A percentile compares a stretch with the other conserved stretches of the same genome.
Conservation (phyloP, 192 early-diverging fungal species). For the Umbelopsis vinacea region DNA sequence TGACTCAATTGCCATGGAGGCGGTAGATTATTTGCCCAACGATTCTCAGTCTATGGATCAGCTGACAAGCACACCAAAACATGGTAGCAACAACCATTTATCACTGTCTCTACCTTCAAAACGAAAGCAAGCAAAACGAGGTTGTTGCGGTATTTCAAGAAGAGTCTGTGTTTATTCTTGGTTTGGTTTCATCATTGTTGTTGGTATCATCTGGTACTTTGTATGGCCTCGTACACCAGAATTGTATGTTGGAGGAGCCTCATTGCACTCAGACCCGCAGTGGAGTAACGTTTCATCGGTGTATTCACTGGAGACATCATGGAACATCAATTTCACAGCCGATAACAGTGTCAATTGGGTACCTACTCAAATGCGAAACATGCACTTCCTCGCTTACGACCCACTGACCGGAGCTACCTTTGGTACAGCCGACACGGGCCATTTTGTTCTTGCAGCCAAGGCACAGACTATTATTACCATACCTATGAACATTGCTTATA, state of each 20-base stretch:
- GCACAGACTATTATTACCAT: conserved; percentile 22
- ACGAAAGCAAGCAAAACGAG: conserved; percentile 2
- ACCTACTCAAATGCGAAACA: conserved; percentile 24
- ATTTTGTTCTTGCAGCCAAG: conserved; percentile 17
- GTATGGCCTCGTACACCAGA: conserved; percentile 35
- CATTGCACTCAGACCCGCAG: conserved; percentile 4
- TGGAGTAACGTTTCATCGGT: conserved; percentile 16
- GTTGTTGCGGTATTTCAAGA: conserved; percentile 8
- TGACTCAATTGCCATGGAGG: conserved; percentile 16
- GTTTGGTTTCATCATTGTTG: conserved; percentile 23
- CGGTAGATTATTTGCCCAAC: neutral
- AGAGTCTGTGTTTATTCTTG: conserved; percentile 6
- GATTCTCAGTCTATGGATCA: conserved; percentile 16
- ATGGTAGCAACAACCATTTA: neutral
- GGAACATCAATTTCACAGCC: conserved; percentile 32
- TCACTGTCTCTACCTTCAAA: conserved; percentile 13
- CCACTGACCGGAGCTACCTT: conserved; percentile 10
- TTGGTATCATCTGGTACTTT: conserved; percentile 34
- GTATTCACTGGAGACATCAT: conserved; percentile 15
- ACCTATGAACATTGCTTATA: conserved; percentile 26
- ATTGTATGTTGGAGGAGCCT: conserved; percentile 17
- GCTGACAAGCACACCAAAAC: neutral
- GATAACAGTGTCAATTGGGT: conserved; percentile 38
- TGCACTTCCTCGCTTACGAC: conserved; percentile 19
- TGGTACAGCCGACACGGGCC: conserved; percentile 25